Evolutionary conservation across 352 stramenopile species (phyloP).

Genomic region (Saprolegnia diclina): DNA sequence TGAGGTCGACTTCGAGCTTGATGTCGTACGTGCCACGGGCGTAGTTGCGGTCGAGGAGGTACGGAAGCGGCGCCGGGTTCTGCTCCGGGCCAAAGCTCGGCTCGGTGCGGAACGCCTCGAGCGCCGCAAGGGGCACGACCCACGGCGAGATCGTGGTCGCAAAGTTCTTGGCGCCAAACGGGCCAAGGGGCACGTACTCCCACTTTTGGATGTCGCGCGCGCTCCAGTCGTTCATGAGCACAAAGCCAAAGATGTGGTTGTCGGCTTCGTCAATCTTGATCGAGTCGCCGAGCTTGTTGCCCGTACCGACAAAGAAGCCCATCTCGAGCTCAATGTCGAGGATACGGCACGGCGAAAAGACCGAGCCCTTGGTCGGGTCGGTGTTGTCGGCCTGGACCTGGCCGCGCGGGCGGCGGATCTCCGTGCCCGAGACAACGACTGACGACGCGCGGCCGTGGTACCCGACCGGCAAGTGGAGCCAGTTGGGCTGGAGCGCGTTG

Average conservation of each 20-base stretch:
- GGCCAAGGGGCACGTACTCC: conserved; percentile 96
- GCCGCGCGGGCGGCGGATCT: conserved; percentile 79
- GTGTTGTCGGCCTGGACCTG: conserved; percentile 89
- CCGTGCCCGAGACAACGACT: conserved; percentile 82
- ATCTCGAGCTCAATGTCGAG: conserved; percentile 98
- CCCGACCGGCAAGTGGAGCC: conserved; percentile 94
- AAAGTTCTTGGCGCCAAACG: conserved; percentile 97
- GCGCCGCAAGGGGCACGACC: conserved; percentile 92
- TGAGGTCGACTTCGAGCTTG: conserved; percentile 66
- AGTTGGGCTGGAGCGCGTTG: conserved; percentile 97
- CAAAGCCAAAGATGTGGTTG: conserved; percentile 95
- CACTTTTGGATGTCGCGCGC: conserved; percentile 91
- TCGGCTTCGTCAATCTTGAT: conserved; percentile 88
- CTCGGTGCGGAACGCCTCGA: conserved; percentile 89
- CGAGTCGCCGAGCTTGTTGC: conserved; percentile 84
- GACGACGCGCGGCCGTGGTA: conserved; percentile 95
- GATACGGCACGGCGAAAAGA: conserved; percentile 82
- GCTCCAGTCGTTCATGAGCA: conserved; percentile 98
- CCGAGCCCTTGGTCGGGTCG: conserved; percentile 89
- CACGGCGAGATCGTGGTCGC: conserved; percentile 95
- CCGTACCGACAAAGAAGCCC: conserved; percentile 90
- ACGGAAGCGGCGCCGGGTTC: conserved; percentile 87
- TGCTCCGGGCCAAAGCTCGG: conserved; percentile 88
- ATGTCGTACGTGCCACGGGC: conserved; percentile 84
- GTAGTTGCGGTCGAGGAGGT: conserved; percentile 92